These are phyloP conservation scores for Sonneratia alba DNA, from an alignment of 345 rosid genomes.

Conservation along the genomic window DNA sequence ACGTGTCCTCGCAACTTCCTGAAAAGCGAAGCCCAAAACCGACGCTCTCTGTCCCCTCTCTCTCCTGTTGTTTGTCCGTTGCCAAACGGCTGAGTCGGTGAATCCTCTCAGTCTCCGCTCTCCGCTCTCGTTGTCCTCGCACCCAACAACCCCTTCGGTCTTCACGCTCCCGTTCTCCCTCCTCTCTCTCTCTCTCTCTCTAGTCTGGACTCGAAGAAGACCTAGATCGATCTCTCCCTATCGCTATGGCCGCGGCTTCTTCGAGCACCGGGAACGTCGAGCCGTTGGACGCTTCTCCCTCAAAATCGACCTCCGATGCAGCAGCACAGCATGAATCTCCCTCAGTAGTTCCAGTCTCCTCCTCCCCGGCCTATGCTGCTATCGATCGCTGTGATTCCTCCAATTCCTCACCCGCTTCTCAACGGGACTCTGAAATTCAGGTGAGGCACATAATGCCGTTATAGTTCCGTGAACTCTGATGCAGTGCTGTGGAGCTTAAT, in stretches of 20 bases:
- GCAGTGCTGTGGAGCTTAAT: neutral
- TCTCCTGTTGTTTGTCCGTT: neutral
- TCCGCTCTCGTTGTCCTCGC: neutral
- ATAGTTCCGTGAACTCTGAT: neutral
- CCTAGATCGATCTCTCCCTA: slow-evolving; percentile 1
- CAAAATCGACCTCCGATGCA: slow-evolving; percentile 23
- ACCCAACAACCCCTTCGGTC: slow-evolving; percentile 2
- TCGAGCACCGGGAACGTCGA: slow-evolving; percentile 27
- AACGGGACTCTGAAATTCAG: slow-evolving; percentile 45
- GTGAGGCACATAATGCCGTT: slow-evolving; percentile 11
- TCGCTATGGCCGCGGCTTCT: slow-evolving; percentile 38
- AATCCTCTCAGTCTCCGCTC: neutral
- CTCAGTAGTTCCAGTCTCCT: slow-evolving; percentile 19
- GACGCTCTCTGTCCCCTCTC: neutral
- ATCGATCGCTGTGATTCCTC: slow-evolving; percentile 38
- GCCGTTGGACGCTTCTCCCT: slow-evolving; percentile 27
- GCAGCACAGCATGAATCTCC: slow-evolving; percentile 20
- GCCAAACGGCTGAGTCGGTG: slow-evolving; percentile 1
- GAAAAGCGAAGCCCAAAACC: neutral
- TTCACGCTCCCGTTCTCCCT: neutral
- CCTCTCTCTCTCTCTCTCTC: neutral
- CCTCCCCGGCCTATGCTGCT: slow-evolving; percentile 24
- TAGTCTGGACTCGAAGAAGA: neutral
- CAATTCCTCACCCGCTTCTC: slow-evolving; percentile 37
- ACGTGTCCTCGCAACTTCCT: neutral